Evolutionary conservation across 306 rosid species (phyloP).

Genomic region (Cercis canadensis): DNA sequence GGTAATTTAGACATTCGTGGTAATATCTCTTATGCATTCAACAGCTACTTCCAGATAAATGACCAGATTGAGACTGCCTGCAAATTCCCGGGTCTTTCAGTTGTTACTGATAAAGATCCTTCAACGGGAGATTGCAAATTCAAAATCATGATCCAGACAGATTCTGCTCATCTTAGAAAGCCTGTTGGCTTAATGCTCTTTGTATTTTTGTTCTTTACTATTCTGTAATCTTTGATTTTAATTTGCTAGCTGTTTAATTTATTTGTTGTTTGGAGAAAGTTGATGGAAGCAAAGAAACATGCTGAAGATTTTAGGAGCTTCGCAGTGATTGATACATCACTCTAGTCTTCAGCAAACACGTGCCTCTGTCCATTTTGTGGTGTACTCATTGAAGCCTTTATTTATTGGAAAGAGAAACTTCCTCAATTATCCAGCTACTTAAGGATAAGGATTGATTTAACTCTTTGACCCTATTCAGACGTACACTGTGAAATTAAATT

Average conservation of each 20-base stretch:
- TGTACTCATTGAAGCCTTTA: background rate
- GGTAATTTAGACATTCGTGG: slow-evolving; percentile 60
- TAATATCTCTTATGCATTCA: slow-evolving; percentile 85
- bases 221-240: slow-evolving; percentile 24
- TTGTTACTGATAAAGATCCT: slow-evolving; percentile 67
- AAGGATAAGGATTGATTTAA: too few species aligned
- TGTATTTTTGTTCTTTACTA: slow-evolving; percentile 31
- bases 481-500: too few species aligned
- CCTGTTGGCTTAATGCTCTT: slow-evolving; percentile 9
- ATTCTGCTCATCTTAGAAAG: slow-evolving; percentile 32
- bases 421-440: too few species aligned
- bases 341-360: too few species aligned
- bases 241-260: slow-evolving; percentile 8
- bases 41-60: slow-evolving; percentile 75
- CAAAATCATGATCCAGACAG: slow-evolving; percentile 68
- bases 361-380: too few species aligned
- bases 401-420: too few species aligned
- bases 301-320: background rate
- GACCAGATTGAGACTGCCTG: slow-evolving; percentile 77
- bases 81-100: slow-evolving; percentile 75
- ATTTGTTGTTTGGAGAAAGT: background rate
- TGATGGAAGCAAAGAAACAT: background rate
- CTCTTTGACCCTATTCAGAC: too few species aligned
- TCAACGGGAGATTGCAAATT: slow-evolving; percentile 71
- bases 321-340: too few species aligned